Evolutionary conservation across 345 rosid species (phyloP), one percentile per base, ranked within the genome.

Genomic region (Alliaria petiolata): DNA sequence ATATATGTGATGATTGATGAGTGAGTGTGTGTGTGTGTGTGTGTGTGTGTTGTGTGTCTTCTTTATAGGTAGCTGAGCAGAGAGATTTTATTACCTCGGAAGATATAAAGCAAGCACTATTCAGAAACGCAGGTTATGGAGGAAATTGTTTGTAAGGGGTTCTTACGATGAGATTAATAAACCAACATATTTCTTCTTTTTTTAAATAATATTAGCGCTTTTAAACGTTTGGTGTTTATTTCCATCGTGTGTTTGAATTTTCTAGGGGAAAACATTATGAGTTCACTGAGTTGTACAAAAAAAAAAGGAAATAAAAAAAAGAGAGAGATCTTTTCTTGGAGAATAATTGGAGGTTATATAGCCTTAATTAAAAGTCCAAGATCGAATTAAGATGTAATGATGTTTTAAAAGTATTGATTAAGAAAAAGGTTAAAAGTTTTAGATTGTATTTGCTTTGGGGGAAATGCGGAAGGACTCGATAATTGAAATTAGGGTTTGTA

Each of bases 61-160:
- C n/a, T 22, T 22, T 63, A 30, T 76, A 81, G 91, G 88, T 39
- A 60, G 74, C 42, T 61, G 88, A 85, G 77, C 87, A 85, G 81
- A 84, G 83, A 70, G 71, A 74, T 57, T 30, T 78, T 43, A 13
- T 82, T 10, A 81, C 78, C 57, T 63, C 91, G 30, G 96, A 91
- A 72, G 97, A 91, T 69, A 83, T 95, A 80, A 91, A 91, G 83
- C 96, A 95, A 76, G 86, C 97, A 62, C 71, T 95, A 25, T 88
- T 89, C 76, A 76, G 86, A 78, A 88, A 83, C 81, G 96, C 99
- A 55, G 99, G 99, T 30, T 89, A 95, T 68, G 99, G 95, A 83
- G 99, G 99, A 78, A 89, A 83, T 81, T 91, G 95, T 64, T 69
- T 84, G 83, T 82, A 68, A 59, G 10, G 20, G 34, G 20, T 62